Evolutionary conservation across 2,329 filamentous ascomycete species (phyloP).

Genomic region (Leptographium procerum): DNA sequence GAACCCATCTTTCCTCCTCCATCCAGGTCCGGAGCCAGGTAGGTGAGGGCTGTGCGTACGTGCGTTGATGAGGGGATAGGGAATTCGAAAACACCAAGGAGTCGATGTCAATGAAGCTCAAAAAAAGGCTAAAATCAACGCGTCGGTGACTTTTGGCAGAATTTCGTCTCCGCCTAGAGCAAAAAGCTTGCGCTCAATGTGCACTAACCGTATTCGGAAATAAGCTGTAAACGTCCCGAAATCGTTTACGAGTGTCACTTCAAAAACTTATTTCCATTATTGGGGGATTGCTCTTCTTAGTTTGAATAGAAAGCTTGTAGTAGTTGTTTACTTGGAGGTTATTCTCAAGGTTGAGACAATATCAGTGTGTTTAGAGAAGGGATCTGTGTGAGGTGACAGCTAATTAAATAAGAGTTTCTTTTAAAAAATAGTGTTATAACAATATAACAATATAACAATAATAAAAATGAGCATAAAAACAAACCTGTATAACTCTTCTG

Average conservation of each 20-base stretch:
- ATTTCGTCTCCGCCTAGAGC: background rate
- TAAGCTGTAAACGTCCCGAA: constrained; percentile 1
- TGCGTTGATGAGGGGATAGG: background rate
- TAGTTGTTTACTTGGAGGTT: too few species aligned
- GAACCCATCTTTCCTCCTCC: constrained; percentile 56
- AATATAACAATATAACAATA: too few species aligned
- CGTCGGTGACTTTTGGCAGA: constrained; percentile 5
- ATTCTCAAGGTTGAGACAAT: too few species aligned
- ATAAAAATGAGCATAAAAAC: too few species aligned
- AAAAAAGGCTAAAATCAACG: constrained; percentile 7
- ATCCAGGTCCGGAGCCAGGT: constrained; percentile 28
- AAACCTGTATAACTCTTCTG: too few species aligned
- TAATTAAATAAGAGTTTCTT: too few species aligned
- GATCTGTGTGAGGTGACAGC: too few species aligned
- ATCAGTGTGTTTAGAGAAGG: too few species aligned
- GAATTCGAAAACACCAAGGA: background rate
- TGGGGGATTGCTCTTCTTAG: too few species aligned
- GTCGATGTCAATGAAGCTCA: background rate
- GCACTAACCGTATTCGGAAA: constrained; percentile 7
- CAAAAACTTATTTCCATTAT: too few species aligned
- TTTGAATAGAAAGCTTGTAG: too few species aligned
- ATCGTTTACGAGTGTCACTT: background rate
- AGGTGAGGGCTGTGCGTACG: background rate
- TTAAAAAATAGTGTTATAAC: too few species aligned
- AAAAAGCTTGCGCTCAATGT: background rate